phyloP scores from a whole-genome alignment of 1,284 basidiomycete species.

The Xerocomus nothofagi region DNA sequence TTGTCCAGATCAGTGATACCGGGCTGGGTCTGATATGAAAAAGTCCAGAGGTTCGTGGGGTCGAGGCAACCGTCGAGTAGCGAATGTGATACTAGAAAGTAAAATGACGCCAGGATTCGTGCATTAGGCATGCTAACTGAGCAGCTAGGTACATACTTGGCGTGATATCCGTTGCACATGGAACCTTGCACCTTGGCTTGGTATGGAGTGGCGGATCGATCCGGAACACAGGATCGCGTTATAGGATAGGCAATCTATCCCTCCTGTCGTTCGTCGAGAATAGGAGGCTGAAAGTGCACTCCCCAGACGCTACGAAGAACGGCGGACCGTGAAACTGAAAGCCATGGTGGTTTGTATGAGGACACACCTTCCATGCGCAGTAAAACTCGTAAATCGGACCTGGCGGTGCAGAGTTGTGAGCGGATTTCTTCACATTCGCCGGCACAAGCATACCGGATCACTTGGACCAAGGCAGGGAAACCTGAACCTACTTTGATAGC shows the following conservation, averaged over 20 bases:
- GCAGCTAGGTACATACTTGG: background rate
- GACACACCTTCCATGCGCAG: background rate
- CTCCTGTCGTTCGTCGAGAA: constrained; percentile 1
- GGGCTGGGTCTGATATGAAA: constrained; percentile 37
- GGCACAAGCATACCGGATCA: constrained; percentile 3
- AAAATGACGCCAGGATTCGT: constrained; percentile 3
- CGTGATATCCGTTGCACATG: background rate
- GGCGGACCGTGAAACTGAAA: background rate
- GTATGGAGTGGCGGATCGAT: constrained; percentile 5
- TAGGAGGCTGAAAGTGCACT: background rate
- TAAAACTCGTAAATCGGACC: background rate
- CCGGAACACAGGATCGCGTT: background rate
- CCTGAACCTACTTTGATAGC: constrained; percentile 8
- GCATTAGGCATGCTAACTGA: background rate
- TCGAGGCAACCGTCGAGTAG: constrained; percentile 3
- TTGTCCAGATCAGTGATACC: constrained; percentile 40
- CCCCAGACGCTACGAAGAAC: background rate
- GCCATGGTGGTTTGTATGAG: background rate
- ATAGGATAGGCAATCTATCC: constrained; percentile 5
- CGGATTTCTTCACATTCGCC: background rate
- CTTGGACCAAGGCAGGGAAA: background rate
- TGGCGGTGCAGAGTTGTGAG: background rate
- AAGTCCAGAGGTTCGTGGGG: constrained; percentile 37
- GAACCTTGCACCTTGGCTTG: constrained; percentile 1
- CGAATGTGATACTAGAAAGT: constrained; percentile 1